Conservation (phyloP, 225 moss, liverwort and hornwort species). For the Anthoceros angustus region DNA sequence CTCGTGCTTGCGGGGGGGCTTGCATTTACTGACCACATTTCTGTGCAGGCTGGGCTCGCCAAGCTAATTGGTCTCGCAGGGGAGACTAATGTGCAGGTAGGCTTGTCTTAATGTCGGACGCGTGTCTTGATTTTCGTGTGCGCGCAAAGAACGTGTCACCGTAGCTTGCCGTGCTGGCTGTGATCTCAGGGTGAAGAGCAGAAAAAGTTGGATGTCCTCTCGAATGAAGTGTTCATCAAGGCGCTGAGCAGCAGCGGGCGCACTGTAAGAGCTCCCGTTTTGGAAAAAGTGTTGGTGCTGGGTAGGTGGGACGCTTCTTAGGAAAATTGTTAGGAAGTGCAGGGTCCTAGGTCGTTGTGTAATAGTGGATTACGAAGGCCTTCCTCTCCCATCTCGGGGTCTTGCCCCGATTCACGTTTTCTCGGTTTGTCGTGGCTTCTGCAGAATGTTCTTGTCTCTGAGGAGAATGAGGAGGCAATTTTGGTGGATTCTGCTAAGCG, state of each 20-base stretch:
- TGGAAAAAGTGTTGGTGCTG: background rate
- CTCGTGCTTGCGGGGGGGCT: too few relatives aligned
- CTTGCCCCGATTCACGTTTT: background rate
- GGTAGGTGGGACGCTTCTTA: background rate
- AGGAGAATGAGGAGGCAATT: conserved; percentile 90
- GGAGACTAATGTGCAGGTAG: conserved; percentile 92
- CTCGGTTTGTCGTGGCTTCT: background rate
- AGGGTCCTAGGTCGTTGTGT: background rate
- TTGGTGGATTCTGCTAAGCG: conserved; percentile 55
- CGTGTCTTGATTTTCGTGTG: background rate
- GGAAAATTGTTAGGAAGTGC: background rate
- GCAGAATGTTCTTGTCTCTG: conserved; percentile 93
- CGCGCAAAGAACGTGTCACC: background rate
- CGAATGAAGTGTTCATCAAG: conserved; percentile 90
- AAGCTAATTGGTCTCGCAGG: conserved; percentile 90
- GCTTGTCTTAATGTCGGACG: background rate
- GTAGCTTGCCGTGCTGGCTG: background rate
- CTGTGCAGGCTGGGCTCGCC: conserved; percentile 82
- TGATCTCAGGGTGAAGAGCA: conserved; percentile 84
- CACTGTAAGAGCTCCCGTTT: conserved; percentile 34
- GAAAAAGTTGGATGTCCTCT: conserved; percentile 92
- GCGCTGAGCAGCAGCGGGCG: conserved; percentile 91
- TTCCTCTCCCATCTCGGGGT: background rate
- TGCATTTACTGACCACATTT: background rate
- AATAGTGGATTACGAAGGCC: background rate